Conservation (phyloP, 805 yeast species). For the Brettanomyces bruxellensis region DNA sequence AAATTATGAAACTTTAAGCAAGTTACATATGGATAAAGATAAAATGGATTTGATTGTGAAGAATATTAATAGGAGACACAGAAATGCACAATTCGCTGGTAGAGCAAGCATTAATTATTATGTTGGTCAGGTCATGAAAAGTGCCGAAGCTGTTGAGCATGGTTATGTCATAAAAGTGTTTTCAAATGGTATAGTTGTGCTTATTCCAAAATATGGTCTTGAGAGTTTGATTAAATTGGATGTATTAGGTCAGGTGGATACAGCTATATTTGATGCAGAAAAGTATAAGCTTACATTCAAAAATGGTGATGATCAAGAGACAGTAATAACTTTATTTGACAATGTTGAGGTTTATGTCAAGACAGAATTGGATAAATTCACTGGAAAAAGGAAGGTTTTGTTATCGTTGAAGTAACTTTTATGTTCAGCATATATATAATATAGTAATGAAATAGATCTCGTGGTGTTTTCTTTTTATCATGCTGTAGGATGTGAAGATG, state of each 20-base stretch:
- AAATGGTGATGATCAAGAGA: conserved; percentile 28
- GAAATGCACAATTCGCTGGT: conserved; percentile 98
- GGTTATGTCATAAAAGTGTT: conserved; percentile 91
- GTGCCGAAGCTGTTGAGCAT: conserved; percentile 68
- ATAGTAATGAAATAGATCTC: background rate
- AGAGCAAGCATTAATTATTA: conserved; percentile 96
- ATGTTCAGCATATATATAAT: background rate
- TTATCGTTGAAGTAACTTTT: conserved; percentile 41
- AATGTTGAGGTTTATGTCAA: conserved; percentile 75
- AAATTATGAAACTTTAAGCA: conserved; percentile 78
- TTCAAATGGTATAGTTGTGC: conserved; percentile 87
- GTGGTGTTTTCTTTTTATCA: background rate
- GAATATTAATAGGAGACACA: conserved; percentile 87
- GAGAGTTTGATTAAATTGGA: conserved; percentile 87
- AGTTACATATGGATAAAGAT: conserved; percentile 75
- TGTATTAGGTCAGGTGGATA: conserved; percentile 54
- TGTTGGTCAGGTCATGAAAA: conserved; percentile 95
- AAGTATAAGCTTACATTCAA: conserved; percentile 58
- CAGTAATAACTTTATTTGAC: conserved; percentile 60
- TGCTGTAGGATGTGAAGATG: background rate
- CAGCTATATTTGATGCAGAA: conserved; percentile 69
- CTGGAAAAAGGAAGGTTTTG: conserved; percentile 90
- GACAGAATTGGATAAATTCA: conserved; percentile 73
- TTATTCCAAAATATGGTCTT: conserved; percentile 93
- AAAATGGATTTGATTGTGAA: conserved; percentile 84